Conservation (phyloP, 2,329 filamentous ascomycete species). For the Cryoendolithus antarcticus region DNA sequence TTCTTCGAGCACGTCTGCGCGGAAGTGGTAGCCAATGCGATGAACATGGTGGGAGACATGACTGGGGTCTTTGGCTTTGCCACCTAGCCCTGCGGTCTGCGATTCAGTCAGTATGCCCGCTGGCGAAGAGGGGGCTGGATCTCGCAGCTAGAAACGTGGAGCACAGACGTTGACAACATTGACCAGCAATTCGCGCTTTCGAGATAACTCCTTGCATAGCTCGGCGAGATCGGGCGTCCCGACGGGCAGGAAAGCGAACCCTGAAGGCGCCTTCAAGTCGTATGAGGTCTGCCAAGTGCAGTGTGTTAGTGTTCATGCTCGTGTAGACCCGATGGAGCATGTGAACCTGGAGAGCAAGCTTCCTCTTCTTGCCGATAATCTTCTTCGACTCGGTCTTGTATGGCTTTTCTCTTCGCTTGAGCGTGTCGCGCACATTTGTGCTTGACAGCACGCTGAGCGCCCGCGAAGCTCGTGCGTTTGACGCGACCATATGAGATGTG, state of each 20-base stretch:
- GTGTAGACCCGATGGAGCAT: conserved; percentile 1
- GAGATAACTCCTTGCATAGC: conserved; percentile 48
- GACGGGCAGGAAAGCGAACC: conserved; percentile 50
- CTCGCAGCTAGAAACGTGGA: background rate
- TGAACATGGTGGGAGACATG: conserved; percentile 47
- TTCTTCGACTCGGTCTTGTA: conserved; percentile 49
- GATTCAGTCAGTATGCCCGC: no score
- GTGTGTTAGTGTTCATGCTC: conserved; percentile 10
- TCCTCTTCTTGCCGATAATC: conserved; percentile 48
- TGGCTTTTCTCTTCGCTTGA: conserved; percentile 28
- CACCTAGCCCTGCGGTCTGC: no score
- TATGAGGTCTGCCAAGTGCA: conserved; percentile 39
- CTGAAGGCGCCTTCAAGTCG: conserved; percentile 40
- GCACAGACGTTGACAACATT: conserved; percentile 49
- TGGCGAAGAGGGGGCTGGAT: no score
- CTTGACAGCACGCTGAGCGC: conserved; percentile 4
- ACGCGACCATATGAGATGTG: no score
- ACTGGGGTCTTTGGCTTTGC: conserved; percentile 6
- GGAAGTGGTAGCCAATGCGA: conserved; percentile 52
- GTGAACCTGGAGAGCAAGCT: conserved; percentile 37
- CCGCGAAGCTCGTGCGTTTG: conserved; percentile 1
- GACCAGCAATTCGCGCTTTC: conserved; percentile 41
- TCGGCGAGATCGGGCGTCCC: conserved; percentile 48
- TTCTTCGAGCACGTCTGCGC: conserved; percentile 44
- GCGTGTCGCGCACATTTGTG: conserved; percentile 11